Percentiles rank a stretch among this genome's conserved stretches.
Evolutionary conservation across 2,329 filamentous ascomycete species (phyloP).

Genomic region (Elsinoe fawcettii): DNA sequence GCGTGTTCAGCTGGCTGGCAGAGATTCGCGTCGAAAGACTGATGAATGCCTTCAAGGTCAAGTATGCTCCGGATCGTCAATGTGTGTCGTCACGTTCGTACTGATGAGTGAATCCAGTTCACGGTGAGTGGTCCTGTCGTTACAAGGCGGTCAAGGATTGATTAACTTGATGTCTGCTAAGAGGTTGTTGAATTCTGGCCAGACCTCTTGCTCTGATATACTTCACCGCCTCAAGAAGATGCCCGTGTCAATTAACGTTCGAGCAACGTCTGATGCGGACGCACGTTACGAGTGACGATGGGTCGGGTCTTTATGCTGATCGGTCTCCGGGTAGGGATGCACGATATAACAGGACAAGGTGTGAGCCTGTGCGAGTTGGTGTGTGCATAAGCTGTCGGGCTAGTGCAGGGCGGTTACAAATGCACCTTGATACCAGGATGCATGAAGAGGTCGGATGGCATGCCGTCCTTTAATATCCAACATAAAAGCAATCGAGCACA

Average conservation of each 20-base stretch:
- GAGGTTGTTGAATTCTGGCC: not conserved
- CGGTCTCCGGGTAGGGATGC: slow-evolving; percentile 1
- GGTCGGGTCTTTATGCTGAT: slow-evolving; percentile 14
- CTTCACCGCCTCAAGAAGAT: not conserved
- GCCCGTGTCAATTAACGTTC: slow-evolving; percentile 11
- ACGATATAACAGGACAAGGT: not conserved
- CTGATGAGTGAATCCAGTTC: not conserved
- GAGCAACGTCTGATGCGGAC: slow-evolving; percentile 12
- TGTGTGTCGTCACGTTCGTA: not conserved
- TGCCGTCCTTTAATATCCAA: slow-evolving; percentile 10
- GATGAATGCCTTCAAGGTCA: too few relatives aligned
- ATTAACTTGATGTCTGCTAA: not conserved
- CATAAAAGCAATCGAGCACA: slow-evolving; percentile 10
- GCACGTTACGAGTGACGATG: slow-evolving; percentile 14
- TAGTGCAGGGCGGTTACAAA: slow-evolving; percentile 14
- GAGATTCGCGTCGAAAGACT: too few relatives aligned
- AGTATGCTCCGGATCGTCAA: not conserved
- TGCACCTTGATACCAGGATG: slow-evolving; percentile 7
- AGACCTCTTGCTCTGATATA: slow-evolving; percentile 11
- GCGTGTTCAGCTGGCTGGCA: not conserved
- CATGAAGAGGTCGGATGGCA: not conserved
- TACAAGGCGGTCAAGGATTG: not conserved
- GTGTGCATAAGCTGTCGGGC: slow-evolving; percentile 13
- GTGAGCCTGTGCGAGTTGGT: slow-evolving; percentile 9
- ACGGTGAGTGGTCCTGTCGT: not conserved